Evolutionary conservation across 495 filamentous ascomycete genomes (phyloP), one percentile per base, ranked within the genome.

Genomic region (Hypoxylon intermedium): DNA sequence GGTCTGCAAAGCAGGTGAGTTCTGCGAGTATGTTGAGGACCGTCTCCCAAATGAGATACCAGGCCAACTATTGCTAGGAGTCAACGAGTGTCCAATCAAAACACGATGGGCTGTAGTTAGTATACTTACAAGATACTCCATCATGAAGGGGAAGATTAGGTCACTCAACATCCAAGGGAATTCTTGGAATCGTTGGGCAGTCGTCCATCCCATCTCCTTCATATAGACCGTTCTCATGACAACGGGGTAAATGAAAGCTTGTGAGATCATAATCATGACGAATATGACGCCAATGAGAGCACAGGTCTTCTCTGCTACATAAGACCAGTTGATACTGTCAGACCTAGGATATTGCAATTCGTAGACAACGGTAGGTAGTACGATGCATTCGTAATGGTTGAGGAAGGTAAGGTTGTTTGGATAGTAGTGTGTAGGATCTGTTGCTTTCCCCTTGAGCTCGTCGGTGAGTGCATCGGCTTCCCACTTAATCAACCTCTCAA

Each of bases 11-110:
- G 31, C 74, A 72, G 1, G 87, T 90, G 47, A 92, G 67, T 67
- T 92, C 89, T 3, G 87, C 89, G 3, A 91, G 70, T 31, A 89
- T 81, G 74, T 92, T 91, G 46, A 91, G 83, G 44, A 90, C 82
- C 44, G 86, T 87, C 74, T 91, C 89, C 89, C 89, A 92, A 66
- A 92, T 90, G 20, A 92, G 79, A 67, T 90, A 91, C 84, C 85
- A 89, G 15, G 79, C 71, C 49, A 77, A 46, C 65, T 67, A 54
- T 51, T 63, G 47, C 26, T n/a, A 31, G 37, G 13, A 18, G 50
- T 48, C 23, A 60, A 28, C 24, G 33, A 38, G 13, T 12, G 19
- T 7, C 9, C 31, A 28, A 33, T 5, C 19, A 45, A 12, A 12
- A 6, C 12, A 31, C 21, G 13, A 52, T 47, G 13, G 24, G 21